Percentiles rank a stretch among this genome's conserved stretches.
Evolutionary conservation across 2,329 filamentous ascomycete genomes (phyloP).

Genomic region (Botrytis medusae): DNA sequence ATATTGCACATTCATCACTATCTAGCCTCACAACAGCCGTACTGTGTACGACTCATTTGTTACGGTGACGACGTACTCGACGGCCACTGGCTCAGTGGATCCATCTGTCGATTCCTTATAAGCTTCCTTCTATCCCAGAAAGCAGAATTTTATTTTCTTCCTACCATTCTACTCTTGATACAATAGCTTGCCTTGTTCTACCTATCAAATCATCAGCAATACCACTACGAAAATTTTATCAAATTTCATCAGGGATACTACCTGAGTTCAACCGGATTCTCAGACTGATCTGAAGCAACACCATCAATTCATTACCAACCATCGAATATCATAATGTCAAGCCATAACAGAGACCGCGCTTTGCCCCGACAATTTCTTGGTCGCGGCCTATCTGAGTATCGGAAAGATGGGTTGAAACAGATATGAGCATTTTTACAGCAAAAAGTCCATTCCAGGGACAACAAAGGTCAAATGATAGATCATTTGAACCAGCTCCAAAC

Average conservation of each 20-base stretch:
- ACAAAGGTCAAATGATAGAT: background rate
- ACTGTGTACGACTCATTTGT: background rate
- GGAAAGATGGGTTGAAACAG: background rate
- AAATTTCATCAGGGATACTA: background rate
- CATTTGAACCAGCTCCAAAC: background rate
- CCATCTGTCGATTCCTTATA: background rate
- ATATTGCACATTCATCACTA: background rate
- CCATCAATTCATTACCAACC: background rate
- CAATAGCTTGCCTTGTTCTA: background rate
- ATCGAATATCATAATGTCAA: background rate
- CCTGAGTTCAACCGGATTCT: background rate
- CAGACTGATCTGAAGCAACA: background rate
- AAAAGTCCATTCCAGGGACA: background rate
- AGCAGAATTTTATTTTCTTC: too few relatives aligned
- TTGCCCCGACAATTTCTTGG: background rate
- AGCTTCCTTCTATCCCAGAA: background rate
- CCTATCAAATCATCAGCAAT: background rate
- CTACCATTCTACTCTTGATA: too few relatives aligned
- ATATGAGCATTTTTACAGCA: background rate
- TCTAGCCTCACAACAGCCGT: background rate
- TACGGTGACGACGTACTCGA: background rate
- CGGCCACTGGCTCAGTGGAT: background rate
- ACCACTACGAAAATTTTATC: background rate
- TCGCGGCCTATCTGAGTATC: background rate
- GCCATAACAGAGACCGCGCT: too few relatives aligned